phyloP scores from a whole-genome alignment of 2,329 filamentous ascomycete genomes.

The Penicillium sp. region DNA sequence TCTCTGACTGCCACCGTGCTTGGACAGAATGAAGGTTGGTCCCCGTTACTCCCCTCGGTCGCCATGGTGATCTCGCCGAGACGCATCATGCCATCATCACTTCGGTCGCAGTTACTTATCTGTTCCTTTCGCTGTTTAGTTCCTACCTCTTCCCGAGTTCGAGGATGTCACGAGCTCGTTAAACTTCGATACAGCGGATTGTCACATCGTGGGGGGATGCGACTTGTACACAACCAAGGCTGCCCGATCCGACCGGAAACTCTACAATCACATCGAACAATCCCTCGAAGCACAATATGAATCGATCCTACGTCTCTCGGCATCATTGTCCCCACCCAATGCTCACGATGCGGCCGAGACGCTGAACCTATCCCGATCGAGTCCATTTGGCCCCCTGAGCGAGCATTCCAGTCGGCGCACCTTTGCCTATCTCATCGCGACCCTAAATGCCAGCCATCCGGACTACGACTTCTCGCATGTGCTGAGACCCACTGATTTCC shows the following conservation, averaged over 20 bases:
- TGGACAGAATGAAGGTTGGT: slow-evolving; percentile 24
- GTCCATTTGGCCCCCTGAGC: slow-evolving; percentile 88
- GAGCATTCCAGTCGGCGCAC: slow-evolving; percentile 87
- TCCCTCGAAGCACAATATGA: slow-evolving; percentile 91
- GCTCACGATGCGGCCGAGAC: slow-evolving; percentile 69
- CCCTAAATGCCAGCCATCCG: slow-evolving; percentile 90
- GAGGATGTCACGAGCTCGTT: slow-evolving; percentile 90
- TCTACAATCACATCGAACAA: slow-evolving; percentile 94
- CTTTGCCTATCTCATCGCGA: slow-evolving; percentile 95
- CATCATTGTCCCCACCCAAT: slow-evolving; percentile 83
- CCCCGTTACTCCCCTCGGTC: slow-evolving; percentile 13
- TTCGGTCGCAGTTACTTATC: slow-evolving; percentile 4
- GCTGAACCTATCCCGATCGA: slow-evolving; percentile 81
- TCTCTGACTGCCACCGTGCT: too few species aligned
- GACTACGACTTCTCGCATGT: slow-evolving; percentile 98
- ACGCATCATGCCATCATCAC: neutral
- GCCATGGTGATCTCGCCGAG: slow-evolving; percentile 13
- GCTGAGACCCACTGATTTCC: slow-evolving; percentile 86
- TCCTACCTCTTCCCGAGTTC: slow-evolving; percentile 87
- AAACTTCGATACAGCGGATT: slow-evolving; percentile 94
- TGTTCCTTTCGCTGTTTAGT: slow-evolving; percentile 61
- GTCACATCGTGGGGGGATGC: slow-evolving; percentile 89
- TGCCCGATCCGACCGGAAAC: slow-evolving; percentile 91
- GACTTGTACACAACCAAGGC: slow-evolving; percentile 98
- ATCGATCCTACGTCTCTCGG: slow-evolving; percentile 82